These are phyloP conservation scores for Candida suzukii DNA, from an alignment of 805 yeast genomes.

Conservation along the genomic window DNA sequence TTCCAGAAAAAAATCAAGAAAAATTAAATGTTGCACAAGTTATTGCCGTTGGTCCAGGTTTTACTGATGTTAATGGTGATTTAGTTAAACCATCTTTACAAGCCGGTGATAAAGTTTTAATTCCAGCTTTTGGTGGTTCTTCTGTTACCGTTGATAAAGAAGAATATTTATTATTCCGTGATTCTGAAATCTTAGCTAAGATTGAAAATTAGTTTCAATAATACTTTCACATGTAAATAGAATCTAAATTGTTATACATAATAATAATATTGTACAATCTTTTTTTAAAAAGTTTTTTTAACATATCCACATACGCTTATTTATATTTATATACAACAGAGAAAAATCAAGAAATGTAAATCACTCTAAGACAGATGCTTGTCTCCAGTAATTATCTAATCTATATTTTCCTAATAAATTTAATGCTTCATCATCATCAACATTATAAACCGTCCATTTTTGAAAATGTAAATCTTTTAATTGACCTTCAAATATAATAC, in stretches of 20 bases:
- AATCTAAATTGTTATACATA: not conserved
- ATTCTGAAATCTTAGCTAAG: constrained; percentile 91
- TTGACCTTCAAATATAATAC: constrained; percentile 67
- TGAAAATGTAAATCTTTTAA: constrained; percentile 45
- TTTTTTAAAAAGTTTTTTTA: too few relatives aligned
- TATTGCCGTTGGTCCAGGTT: constrained; percentile 93
- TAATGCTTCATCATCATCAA: constrained; percentile 43
- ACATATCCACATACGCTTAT: not conserved
- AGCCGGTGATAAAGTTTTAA: constrained; percentile 90
- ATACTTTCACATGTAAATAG: constrained; percentile 1
- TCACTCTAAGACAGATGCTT: constrained; percentile 15
- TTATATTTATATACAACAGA: not conserved
- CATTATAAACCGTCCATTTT: constrained; percentile 61
- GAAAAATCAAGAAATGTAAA: too few relatives aligned
- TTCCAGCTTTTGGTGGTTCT: constrained; percentile 93
- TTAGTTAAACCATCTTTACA: constrained; percentile 66
- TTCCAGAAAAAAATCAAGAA: constrained; percentile 94
- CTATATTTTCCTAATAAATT: constrained; percentile 42
- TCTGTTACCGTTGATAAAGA: constrained; percentile 83
- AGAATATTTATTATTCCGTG: constrained; percentile 60
- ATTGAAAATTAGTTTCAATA: constrained; percentile 65
- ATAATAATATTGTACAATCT: too few relatives aligned
- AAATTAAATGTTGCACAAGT: constrained; percentile 91
- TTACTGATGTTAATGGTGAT: constrained; percentile 67
- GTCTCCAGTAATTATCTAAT: constrained; percentile 55